phyloP scores from a whole-genome alignment of 306 rosid genomes.

The Cucumis hystrix region DNA sequence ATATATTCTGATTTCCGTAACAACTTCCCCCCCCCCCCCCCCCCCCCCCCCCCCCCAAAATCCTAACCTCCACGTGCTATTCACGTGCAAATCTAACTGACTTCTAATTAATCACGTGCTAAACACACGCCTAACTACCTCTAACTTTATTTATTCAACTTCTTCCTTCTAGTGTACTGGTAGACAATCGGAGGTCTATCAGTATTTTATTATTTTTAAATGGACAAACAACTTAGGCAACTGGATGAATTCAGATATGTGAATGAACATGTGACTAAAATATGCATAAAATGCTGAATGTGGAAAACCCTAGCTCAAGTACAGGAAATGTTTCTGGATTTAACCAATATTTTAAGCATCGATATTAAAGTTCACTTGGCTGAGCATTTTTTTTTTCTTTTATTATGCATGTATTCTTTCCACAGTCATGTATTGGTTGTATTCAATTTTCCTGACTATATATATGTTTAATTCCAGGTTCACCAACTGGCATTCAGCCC shows the following conservation, averaged over 20 bases:
- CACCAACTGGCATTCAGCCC: slow-evolving; percentile 92
- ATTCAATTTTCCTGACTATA: neutral
- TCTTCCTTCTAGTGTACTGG: no score
- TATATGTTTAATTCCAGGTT: slow-evolving; percentile 37
- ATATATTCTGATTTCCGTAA: no score
- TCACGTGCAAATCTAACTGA: no score
- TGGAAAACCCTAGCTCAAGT: neutral
- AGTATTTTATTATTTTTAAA: no score
- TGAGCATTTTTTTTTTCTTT: neutral
- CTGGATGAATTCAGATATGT: neutral
- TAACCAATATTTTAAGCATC: neutral
- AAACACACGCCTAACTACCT: no score
- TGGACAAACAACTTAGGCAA: neutral
- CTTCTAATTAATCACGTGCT: no score
- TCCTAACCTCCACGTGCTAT: no score
- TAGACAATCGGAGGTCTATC: no score
- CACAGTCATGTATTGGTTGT: neutral
- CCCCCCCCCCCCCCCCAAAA: no score
- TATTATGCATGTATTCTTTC: neutral
- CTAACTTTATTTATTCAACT: no score
- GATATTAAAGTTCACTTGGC: neutral
- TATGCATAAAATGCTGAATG: neutral
- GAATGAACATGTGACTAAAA: neutral
- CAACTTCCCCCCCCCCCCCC: no score
- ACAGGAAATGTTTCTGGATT: neutral